These are phyloP conservation scores for Panaeolus cyanescens DNA, from an alignment of 768 basidiomycete species.

Conservation along the genomic window DNA sequence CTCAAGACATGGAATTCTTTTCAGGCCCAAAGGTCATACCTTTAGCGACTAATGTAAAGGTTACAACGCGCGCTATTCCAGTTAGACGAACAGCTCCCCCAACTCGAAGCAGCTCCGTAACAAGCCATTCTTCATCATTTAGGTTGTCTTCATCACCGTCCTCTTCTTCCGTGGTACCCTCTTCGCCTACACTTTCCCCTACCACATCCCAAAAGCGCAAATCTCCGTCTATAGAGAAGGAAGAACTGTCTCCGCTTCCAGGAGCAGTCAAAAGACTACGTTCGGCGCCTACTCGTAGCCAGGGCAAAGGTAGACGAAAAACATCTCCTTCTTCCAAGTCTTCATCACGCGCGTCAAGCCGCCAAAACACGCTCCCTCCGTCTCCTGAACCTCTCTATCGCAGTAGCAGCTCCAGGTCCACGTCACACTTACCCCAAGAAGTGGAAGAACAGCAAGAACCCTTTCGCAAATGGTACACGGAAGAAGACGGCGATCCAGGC, in stretches of 20 bases:
- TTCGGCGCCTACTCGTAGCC: slow-evolving; percentile 15
- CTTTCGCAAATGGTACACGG: slow-evolving; percentile 50
- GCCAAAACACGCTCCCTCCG: slow-evolving; percentile 38
- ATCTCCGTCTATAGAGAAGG: slow-evolving; percentile 19
- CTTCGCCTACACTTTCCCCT: slow-evolving; percentile 17
- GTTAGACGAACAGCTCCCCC: slow-evolving; percentile 15
- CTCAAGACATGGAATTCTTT: not conserved
- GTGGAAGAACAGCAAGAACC: slow-evolving; percentile 36
- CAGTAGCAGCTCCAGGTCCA: slow-evolving; percentile 65
- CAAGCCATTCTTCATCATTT: not conserved
- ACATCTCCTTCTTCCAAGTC: slow-evolving; percentile 32
- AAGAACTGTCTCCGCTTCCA: slow-evolving; percentile 23
- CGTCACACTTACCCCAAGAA: slow-evolving; percentile 48
- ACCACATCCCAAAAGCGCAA: slow-evolving; percentile 39
- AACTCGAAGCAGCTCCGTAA: slow-evolving; percentile 13
- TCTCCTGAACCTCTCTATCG: slow-evolving; percentile 60
- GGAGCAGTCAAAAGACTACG: slow-evolving; percentile 44
- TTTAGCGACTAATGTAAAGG: not conserved
- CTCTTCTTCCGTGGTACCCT: slow-evolving; percentile 15
- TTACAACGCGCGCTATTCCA: not conserved
- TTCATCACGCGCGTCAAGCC: slow-evolving; percentile 46
- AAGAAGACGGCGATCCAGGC: slow-evolving; percentile 55
- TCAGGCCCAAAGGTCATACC: not conserved
- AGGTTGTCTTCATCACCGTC: slow-evolving; percentile 16
- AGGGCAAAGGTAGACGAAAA: slow-evolving; percentile 31